Evolutionary conservation across 345 rosid species (phyloP).

Genomic region (Microthlaspi erraticum): DNA sequence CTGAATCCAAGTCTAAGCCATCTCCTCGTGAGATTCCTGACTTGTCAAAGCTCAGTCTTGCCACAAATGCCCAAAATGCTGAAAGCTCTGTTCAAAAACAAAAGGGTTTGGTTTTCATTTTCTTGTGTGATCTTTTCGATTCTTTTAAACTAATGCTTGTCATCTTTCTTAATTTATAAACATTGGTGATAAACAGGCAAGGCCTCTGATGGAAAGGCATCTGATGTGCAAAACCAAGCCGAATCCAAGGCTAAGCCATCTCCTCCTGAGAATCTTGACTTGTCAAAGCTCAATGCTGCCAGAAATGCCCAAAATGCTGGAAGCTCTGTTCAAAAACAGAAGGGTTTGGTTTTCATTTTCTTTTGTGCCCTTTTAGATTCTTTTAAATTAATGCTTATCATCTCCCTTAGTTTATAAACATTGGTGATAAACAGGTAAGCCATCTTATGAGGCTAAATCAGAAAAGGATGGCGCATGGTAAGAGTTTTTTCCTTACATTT

Average conservation of each 20-base stretch:
- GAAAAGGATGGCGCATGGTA: conserved; percentile 79
- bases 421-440: conserved; percentile 34
- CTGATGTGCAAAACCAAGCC: background rate
- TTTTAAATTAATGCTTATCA: background rate
- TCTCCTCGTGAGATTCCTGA: conserved; percentile 39
- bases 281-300: conserved; percentile 41
- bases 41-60: conserved; percentile 45
- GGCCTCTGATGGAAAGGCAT: no score
- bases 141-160: conserved; percentile 1
- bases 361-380: conserved; percentile 16
- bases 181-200: conserved; percentile 32
- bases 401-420: conserved; percentile 1
- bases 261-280: conserved; percentile 41
- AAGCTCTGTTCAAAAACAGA: conserved; percentile 2
- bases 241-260: conserved; percentile 35
- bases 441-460: conserved; percentile 77
- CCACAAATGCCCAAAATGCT: background rate
- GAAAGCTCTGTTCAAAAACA: no score
- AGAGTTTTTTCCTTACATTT: conserved; percentile 37
- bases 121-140: conserved; percentile 18
- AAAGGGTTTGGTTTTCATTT: conserved; percentile 50
- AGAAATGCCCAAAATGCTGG: no score
- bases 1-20: no score
- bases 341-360: conserved; percentile 49
- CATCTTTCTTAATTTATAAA: conserved; percentile 1